Percentiles rank a stretch among this genome's conserved stretches.
Conservation (phyloP, 2,329 filamentous ascomycete genomes). For the Xylariaceae sp. region DNA sequence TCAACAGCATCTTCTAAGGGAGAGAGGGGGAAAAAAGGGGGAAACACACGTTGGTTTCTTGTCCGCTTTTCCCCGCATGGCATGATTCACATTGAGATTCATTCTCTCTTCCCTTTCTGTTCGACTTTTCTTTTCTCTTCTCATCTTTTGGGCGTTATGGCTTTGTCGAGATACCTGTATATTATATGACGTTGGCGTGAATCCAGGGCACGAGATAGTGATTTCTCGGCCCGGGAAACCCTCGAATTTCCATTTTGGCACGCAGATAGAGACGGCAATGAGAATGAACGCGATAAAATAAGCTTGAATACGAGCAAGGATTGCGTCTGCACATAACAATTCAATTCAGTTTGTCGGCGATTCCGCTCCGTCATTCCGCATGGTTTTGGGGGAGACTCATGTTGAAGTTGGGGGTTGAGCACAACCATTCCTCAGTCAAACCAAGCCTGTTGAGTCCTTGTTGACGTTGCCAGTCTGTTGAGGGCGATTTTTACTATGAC, state of each 20-base stretch:
- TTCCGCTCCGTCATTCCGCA: background rate
- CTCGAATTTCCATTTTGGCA: background rate
- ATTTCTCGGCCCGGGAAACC: background rate
- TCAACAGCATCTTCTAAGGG: slow-evolving; percentile 79
- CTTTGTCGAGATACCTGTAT: background rate
- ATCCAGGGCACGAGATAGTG: background rate
- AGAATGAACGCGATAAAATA: background rate
- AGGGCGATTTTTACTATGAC: too few species aligned
- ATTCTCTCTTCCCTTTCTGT: background rate
- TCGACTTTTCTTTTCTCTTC: background rate
- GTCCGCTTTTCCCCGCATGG: background rate
- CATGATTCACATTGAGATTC: background rate
- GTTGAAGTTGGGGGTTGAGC: background rate
- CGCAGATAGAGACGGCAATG: background rate
- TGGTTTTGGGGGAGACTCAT: background rate
- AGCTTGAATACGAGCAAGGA: background rate
- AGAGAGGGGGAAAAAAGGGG: background rate
- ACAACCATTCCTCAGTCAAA: background rate
- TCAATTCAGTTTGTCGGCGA: background rate
- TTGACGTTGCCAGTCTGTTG: background rate
- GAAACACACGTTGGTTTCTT: background rate
- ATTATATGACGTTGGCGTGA: background rate
- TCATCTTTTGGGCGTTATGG: background rate
- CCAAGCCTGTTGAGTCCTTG: background rate
- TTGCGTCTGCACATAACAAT: background rate